Percentiles rank a stretch among this genome's conserved stretches.
These are phyloP conservation scores for Ophiosphaerella korrae DNA, from an alignment of 2,329 filamentous ascomycete species.

Conservation along the genomic window DNA sequence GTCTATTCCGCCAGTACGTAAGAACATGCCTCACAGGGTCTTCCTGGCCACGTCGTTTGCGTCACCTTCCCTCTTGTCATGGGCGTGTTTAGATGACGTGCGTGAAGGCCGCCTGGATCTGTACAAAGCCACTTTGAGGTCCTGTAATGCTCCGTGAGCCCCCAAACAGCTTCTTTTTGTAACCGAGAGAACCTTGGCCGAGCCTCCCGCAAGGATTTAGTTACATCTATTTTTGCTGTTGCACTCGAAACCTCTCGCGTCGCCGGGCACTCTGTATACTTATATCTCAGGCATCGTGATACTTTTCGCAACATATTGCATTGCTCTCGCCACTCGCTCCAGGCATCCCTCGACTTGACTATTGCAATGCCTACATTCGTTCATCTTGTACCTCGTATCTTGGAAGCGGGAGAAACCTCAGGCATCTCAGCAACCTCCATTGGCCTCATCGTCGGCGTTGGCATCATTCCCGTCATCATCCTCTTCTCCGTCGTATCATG, in stretches of 20 bases:
- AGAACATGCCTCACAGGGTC: constrained; percentile 16
- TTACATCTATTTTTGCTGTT: background rate
- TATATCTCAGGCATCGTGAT: background rate
- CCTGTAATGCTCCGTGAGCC: constrained; percentile 1
- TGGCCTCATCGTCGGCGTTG: constrained; percentile 30
- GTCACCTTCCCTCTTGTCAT: constrained; percentile 8
- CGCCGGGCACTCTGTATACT: background rate
- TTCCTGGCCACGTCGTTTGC: constrained; percentile 15
- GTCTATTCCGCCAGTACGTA: constrained; percentile 10
- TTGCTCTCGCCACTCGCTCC: background rate
- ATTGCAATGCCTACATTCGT: constrained; percentile 20
- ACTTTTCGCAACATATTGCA: background rate
- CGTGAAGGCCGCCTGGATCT: background rate
- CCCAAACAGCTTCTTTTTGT: background rate
- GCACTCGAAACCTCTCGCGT: background rate
- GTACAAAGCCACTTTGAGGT: constrained; percentile 5
- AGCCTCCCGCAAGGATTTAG: background rate
- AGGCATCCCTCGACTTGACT: background rate
- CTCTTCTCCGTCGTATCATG: constrained; percentile 31
- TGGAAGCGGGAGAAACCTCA: constrained; percentile 10
- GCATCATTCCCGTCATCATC: constrained; percentile 30
- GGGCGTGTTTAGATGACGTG: constrained; percentile 5
- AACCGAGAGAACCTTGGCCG: background rate
- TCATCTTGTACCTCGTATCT: constrained; percentile 21
- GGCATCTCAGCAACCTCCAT: constrained; percentile 26